Evolutionary conservation across 2,329 filamentous ascomycete species (phyloP), one percentile per base, ranked within the genome.

Genomic region (Penicillium hordei): DNA sequence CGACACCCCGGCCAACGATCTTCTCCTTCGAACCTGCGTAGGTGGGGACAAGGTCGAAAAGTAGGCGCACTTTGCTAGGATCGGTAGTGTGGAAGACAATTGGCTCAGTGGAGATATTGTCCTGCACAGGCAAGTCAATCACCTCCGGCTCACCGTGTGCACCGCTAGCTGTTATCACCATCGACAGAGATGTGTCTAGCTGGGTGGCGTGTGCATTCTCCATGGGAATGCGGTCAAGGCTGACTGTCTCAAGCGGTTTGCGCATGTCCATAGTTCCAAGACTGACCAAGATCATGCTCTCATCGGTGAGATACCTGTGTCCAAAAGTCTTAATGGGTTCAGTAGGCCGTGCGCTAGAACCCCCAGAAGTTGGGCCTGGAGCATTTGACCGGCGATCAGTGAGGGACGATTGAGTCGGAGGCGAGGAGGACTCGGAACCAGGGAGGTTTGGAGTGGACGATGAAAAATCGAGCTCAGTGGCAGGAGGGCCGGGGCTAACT

Each of bases 261-360:
- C 92, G 86, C 78, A 90, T 90, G 71, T 99, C 94, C 90, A 97
- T 96, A 0, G 91, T 93, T 0, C 94, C 94, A 9, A 99, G 79
- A 68, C 91, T 97, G 67, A 99, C 93, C 48, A 97, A 81, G 4
- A 99, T 85, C 80, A 99, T 87, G 61, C 90, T 90, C 68, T 96
- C 88, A 51, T 95, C 86, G 19, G 87, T 95, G 50, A 99, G 83
- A 75, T 97, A 99, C 53, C 93, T 87, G 79, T 99, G 94, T 55
- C 94, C 94, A 74, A 97, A 99, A 1, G 91, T 90, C 76, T 97
- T 97, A 63, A 97, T 85, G 5, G 93, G 89, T 62, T 97, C 91
- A 2, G 87, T 79, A 7, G 82, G 63, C 38, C 71, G 70, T 31
- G 61, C 38, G 9, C 62, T 54, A 66, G 69, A 60, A 62, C 60